Evolutionary conservation across 768 basidiomycete genomes (phyloP).

Genomic region (Serendipita sp.): DNA sequence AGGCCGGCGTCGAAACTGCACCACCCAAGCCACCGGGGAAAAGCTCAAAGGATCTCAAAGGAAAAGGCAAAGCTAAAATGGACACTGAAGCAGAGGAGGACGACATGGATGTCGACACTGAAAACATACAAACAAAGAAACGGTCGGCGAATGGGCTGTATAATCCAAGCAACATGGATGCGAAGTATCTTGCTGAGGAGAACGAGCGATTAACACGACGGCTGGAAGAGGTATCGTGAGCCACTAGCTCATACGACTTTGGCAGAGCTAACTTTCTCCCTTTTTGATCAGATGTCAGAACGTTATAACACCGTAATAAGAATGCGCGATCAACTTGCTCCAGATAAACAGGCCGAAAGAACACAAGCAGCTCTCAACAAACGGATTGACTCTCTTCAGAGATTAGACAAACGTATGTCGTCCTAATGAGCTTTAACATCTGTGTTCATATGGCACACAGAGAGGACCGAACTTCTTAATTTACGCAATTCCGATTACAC

Average conservation of each 20-base stretch:
- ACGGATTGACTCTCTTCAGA: background rate
- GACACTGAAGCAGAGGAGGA: background rate
- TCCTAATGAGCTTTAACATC: background rate
- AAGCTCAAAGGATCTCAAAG: background rate
- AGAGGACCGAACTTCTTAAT: background rate
- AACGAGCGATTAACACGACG: background rate
- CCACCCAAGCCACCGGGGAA: background rate
- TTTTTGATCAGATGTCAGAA: background rate
- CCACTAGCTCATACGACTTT: background rate
- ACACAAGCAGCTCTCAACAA: background rate
- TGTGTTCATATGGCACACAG: background rate
- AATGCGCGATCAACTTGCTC: background rate
- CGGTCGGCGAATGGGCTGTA: background rate
- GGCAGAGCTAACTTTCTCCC: background rate
- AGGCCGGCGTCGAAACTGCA: background rate
- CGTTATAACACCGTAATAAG: background rate
- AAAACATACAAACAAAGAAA: background rate
- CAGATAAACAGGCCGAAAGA: background rate
- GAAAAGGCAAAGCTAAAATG: background rate
- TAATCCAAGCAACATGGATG: background rate
- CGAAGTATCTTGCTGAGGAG: background rate
- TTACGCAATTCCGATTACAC: background rate
- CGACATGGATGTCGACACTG: background rate
- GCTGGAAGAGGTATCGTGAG: background rate
- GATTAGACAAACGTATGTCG: background rate